phyloP scores from a whole-genome alignment of 345 rosid species.

The Psidium friedrichsthalianum region DNA sequence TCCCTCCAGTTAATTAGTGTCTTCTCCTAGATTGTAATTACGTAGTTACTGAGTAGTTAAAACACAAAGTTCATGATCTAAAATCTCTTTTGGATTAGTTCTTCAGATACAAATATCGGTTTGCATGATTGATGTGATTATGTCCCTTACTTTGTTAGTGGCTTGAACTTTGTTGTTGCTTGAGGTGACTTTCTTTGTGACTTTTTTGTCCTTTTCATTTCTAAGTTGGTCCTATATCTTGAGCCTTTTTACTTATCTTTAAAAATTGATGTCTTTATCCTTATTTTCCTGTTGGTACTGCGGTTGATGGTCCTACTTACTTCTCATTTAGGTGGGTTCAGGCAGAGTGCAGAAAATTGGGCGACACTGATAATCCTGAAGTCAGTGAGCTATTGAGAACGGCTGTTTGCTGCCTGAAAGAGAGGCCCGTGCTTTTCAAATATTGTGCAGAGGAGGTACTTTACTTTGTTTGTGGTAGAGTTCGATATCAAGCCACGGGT shows the following conservation, averaged over 20 bases:
- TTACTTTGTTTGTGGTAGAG: not conserved
- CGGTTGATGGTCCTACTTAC: not conserved
- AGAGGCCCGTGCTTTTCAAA: conserved; percentile 93
- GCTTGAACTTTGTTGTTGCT: not conserved
- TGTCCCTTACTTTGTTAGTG: not conserved
- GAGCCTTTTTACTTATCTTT: not conserved
- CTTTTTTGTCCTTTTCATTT: not conserved
- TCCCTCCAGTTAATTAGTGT: not conserved
- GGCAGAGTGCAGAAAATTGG: conserved; percentile 92
- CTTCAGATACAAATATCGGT: not conserved
- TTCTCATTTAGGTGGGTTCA: conserved; percentile 83
- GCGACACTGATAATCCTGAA: conserved; percentile 93
- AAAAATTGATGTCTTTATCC: not conserved
- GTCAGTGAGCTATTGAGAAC: conserved; percentile 73
- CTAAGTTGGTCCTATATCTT: not conserved
- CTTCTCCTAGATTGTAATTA: not conserved
- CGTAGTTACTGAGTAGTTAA: not conserved
- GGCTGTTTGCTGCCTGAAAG: conserved; percentile 81
- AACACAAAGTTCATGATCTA: not conserved
- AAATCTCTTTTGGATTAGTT: not conserved
- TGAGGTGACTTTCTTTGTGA: not conserved
- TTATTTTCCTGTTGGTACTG: not conserved
- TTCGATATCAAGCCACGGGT: not conserved
- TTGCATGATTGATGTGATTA: not conserved
- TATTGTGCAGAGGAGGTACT: conserved; percentile 99